Evolutionary conservation across 208 protist species (phyloP), one percentile per base, ranked within the genome.

Genomic region (Phytomonas serpens): DNA sequence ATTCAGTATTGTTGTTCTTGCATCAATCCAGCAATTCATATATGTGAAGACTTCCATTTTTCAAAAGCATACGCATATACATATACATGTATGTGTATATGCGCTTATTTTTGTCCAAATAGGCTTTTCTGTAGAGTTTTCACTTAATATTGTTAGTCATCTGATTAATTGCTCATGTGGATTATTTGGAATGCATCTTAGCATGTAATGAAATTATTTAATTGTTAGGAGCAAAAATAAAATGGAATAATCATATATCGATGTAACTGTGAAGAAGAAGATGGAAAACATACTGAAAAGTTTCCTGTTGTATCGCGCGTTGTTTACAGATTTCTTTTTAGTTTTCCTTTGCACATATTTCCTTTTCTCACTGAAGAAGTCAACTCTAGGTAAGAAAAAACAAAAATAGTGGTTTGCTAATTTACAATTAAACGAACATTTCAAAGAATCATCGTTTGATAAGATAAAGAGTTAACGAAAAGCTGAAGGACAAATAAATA

Each of bases 301-400:
- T 72, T 63, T 34, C 32, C 42, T 52, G 23, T 69, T 63, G 64
- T 73, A 34, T 57, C 42, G 32, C 47, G 42, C 71, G 63, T 69
- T 77, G 9, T 65, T 37, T 75, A 13, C 61, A 5, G 31, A n/a
- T 57, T 23, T 42, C 64, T 3, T 40, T 37, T 7, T 63, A 64
- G 3, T 71, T 9, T 64, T 64, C 31, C 27, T 74, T 65, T 68
- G 68, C 29, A n/a, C 61, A 37, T 75, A 23, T 68, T 57, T 71
- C 65, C 29, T 36, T 42, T 23, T 75, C 2, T 6, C 40, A 31
- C 61, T 36, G 6, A 36, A 36, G 34, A 36, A 47, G 14, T 47
- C 14, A 47, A 47, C 9, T 47, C 9, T 10, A n/a, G 30, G 9
- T 64, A 34, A 16, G 9, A 64, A 16, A 64, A 64, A 64, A 30